Conservation (phyloP, 208 protist genomes). For the Leishmania martiniquensis region DNA sequence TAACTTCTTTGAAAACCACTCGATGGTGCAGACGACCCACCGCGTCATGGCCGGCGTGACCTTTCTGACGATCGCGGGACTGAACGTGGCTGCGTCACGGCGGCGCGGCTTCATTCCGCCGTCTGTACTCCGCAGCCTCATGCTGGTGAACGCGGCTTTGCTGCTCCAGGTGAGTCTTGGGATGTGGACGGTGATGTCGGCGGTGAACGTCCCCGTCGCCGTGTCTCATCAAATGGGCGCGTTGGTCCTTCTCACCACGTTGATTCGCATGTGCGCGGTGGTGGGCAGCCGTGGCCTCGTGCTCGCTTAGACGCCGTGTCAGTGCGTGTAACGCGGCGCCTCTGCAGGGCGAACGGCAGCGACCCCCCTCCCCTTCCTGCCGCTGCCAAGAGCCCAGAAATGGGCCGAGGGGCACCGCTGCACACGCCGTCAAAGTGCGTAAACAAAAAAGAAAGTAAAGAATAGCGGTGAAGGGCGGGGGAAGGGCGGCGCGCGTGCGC, state of each 20-base stretch:
- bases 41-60: conserved; percentile 68
- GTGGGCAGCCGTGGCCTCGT: conserved; percentile 63
- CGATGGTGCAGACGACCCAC: conserved; percentile 79
- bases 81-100: conserved; percentile 57
- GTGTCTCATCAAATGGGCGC: conserved; percentile 88
- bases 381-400: background rate
- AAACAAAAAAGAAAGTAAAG: background rate
- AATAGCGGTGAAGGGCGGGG: background rate
- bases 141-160: conserved; percentile 63
- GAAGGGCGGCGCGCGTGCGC: too few species aligned
- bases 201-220: conserved; percentile 91
- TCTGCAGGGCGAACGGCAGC: background rate
- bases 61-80: conserved; percentile 44
- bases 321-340: background rate
- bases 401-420: background rate
- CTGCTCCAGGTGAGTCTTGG: conserved; percentile 89
- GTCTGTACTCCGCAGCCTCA: conserved; percentile 50
- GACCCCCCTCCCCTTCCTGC: background rate
- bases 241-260: conserved; percentile 75
- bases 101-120: conserved; percentile 45
- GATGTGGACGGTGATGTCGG: conserved; percentile 93
- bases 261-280: conserved; percentile 79
- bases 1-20: conserved; percentile 88
- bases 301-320: conserved; percentile 29
- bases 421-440: background rate